phyloP scores from a whole-genome alignment of 2,329 filamentous ascomycete species.

The Fusarium sp. region DNA sequence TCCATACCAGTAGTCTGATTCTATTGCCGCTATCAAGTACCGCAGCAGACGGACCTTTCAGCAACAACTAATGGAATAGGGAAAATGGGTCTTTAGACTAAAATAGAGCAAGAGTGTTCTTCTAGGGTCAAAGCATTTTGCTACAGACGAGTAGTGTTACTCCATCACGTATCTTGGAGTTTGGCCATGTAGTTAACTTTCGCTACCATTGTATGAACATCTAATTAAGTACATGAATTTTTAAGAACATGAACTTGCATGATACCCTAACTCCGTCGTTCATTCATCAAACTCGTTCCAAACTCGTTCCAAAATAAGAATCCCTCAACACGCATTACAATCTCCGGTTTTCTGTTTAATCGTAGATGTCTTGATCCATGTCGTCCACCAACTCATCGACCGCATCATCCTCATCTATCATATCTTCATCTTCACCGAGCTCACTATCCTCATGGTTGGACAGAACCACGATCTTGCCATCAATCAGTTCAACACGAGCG shows the following conservation, averaged over 20 bases:
- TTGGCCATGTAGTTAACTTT: constrained; percentile 1
- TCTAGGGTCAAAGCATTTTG: not conserved
- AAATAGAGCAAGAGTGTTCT: not conserved
- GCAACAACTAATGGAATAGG: not conserved
- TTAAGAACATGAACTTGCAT: constrained; percentile 2
- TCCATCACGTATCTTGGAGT: not conserved
- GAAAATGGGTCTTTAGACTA: not conserved
- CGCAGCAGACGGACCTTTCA: not conserved
- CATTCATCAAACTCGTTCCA: constrained; percentile 34
- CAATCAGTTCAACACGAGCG: constrained; percentile 81
- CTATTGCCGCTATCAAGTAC: not conserved
- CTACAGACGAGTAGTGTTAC: not conserved
- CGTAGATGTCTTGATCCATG: constrained; percentile 70
- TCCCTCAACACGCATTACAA: constrained; percentile 11
- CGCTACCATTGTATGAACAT: constrained; percentile 12
- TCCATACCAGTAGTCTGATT: not conserved
- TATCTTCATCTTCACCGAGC: constrained; percentile 73
- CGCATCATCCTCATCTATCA: constrained; percentile 79
- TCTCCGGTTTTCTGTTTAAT: constrained; percentile 46
- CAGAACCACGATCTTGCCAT: constrained; percentile 83
- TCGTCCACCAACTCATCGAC: constrained; percentile 74
- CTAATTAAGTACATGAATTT: constrained; percentile 27
- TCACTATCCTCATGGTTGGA: constrained; percentile 81
- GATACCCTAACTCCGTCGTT: constrained; percentile 30
- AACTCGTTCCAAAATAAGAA: constrained; percentile 13